phyloP scores from a whole-genome alignment of 768 basidiomycete species.

The Pleurotus giganteus region DNA sequence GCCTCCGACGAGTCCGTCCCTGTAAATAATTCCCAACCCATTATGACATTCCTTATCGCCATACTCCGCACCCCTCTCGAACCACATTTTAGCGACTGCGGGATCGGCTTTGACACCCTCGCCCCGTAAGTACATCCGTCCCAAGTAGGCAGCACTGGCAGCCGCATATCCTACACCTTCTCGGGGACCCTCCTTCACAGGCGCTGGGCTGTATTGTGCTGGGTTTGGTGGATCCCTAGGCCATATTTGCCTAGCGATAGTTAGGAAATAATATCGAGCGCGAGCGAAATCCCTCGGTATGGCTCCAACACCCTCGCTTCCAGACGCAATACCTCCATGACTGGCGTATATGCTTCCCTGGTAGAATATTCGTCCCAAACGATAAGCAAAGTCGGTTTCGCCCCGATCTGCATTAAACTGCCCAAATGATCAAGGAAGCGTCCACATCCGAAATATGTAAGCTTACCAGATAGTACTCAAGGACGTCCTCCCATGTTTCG shows the following conservation, averaged over 20 bases:
- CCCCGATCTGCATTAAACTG: slow-evolving; percentile 96
- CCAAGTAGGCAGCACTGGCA: slow-evolving; percentile 83
- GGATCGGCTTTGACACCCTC: slow-evolving; percentile 85
- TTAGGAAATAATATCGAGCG: slow-evolving; percentile 81
- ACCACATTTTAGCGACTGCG: slow-evolving; percentile 86
- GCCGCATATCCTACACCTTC: slow-evolving; percentile 62
- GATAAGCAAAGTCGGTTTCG: slow-evolving; percentile 84
- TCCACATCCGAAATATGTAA: not conserved
- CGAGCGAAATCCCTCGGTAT: slow-evolving; percentile 74
- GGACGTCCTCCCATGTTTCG: slow-evolving; percentile 90
- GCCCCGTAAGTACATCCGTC: slow-evolving; percentile 91
- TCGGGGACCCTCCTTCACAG: slow-evolving; percentile 45
- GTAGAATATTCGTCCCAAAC: slow-evolving; percentile 94
- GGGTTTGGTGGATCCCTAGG: slow-evolving; percentile 69
- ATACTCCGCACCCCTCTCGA: slow-evolving; percentile 77
- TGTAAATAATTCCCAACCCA: slow-evolving; percentile 86
- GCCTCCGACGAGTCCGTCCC: slow-evolving; percentile 79
- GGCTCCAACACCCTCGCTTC: slow-evolving; percentile 91
- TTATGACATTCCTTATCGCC: slow-evolving; percentile 90
- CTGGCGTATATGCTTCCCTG: slow-evolving; percentile 88
- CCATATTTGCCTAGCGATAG: slow-evolving; percentile 86
- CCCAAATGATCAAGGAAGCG: slow-evolving; percentile 9
- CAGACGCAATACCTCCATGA: slow-evolving; percentile 78
- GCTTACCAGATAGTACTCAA: slow-evolving; percentile 86
- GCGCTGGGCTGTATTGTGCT: slow-evolving; percentile 37